Evolutionary conservation across 192 early-diverging fungal genomes (phyloP), one percentile per base, ranked within the genome.

Genomic region (Coemansia erecta): DNA sequence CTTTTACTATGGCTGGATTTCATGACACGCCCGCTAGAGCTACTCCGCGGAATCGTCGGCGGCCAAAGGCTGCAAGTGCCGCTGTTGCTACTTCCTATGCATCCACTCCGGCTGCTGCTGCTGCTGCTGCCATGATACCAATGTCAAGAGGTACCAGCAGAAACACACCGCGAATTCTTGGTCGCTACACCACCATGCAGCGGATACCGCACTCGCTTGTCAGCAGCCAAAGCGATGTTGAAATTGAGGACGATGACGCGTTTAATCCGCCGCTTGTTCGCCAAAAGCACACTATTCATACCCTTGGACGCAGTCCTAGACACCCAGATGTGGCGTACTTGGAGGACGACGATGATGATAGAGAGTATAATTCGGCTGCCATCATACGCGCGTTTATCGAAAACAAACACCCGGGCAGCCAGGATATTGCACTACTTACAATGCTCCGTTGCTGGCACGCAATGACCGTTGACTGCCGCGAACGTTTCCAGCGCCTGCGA

Each of bases 381-480:
- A 37, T 37, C 35, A 37, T 74, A 14, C 61, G 62, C 13, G 60
- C 31, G 15, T 72, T 72, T 37, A 48, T 66, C 19, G 22, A 43
- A 19, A 78, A 64, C 62, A 55, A 46, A 17, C 72, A 53, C 23
- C 53, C 44, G 40, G 58, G 55, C 23, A 78, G 61, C 22, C 58
- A 56, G 56, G 59, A 64, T 13, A 72, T 78, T 19, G 65, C 62
- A 1, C 45, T 65, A 13, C 37, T 58, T 0, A 11, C 56, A 15
- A 53, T 78, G 0, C 40, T 78, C 14, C 75, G 70, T 21, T 35
- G 35, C 33, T 78, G 75, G 75, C 61, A 50, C 0, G 22, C 41
- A 4, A 78, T 78, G 61, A 67, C 75, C 10, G 26, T 46, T 18
- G 60, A 54, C 35, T 37, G 35, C 10, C 35, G 35, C 35, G 10